Evolutionary conservation across 169 alveolate species (phyloP).

Genomic region (Cryptosporidium parvum): DNA sequence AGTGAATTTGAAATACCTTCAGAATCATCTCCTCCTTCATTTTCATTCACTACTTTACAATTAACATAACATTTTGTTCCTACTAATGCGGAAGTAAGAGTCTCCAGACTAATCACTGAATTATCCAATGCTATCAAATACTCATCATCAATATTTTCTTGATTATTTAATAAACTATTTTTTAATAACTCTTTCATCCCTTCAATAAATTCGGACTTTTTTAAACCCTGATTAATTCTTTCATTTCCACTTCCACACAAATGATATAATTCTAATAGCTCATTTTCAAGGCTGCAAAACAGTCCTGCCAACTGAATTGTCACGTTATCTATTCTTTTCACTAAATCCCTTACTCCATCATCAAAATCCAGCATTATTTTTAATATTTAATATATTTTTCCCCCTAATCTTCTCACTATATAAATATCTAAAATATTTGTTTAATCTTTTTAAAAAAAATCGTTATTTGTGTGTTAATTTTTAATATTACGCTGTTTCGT

Average conservation of each 20-base stretch:
- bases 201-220: conserved; percentile 39
- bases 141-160: conserved; percentile 12
- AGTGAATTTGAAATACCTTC: background rate
- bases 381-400: background rate
- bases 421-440: background rate
- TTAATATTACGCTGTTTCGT: background rate
- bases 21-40: background rate
- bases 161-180: conserved; percentile 3
- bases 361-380: conserved; percentile 52
- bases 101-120: conserved; percentile 52
- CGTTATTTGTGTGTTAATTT: conserved; percentile 27
- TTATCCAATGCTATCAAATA: conserved; percentile 40
- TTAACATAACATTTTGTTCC: conserved; percentile 15
- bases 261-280: conserved; percentile 29
- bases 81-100: conserved; percentile 20
- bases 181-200: conserved; percentile 29
- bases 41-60: conserved; percentile 33
- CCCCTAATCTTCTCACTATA: background rate
- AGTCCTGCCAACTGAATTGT: conserved; percentile 48
- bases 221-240: conserved; percentile 3
- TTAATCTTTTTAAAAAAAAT: background rate
- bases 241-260: conserved; percentile 5
- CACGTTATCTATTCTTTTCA: conserved; percentile 65
- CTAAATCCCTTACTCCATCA: conserved; percentile 52
- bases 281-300: conserved; percentile 51